A percentile compares a stretch with the other conserved stretches of the same genome.
Conservation (phyloP, 2,329 filamentous ascomycete genomes). For the Botrytis tulipae region DNA sequence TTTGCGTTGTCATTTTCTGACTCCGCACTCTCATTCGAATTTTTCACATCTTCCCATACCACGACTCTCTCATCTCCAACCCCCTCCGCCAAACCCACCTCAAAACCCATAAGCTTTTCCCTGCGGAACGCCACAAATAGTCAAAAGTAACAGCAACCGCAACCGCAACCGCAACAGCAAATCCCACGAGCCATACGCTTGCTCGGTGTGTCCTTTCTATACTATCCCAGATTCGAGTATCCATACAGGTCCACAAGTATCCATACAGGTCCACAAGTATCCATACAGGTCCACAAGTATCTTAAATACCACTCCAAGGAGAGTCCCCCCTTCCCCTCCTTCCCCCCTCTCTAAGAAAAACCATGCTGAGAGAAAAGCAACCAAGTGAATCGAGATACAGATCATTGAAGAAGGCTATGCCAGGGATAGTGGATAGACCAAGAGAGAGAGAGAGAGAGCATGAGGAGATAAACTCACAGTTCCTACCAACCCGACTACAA, state of each 20-base stretch:
- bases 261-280: no score
- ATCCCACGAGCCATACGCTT: no score
- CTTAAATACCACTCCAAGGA: not conserved
- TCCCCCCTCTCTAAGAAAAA: not conserved
- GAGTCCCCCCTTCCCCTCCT: not conserved
- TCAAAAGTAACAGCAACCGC: rapidly evolving
- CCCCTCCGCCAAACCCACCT: not conserved
- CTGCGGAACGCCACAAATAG: not conserved
- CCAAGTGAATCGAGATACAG: no score
- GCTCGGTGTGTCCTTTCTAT: rapidly evolving
- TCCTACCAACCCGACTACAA: no score
- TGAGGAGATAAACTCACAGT: no score
- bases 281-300: no score
- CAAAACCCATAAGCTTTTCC: not conserved
- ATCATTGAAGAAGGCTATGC: no score
- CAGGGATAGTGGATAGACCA: no score
- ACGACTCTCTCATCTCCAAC: not conserved
- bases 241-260: no score
- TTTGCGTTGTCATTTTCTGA: not conserved
- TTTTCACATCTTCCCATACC: not conserved
- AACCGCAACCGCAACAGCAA: no score
- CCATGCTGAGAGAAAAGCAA: not conserved
- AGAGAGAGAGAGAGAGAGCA: no score
- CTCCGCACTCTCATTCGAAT: not conserved
- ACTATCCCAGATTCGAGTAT: no score